A percentile compares a stretch with the other conserved stretches of the same genome.
phyloP scores from a whole-genome alignment of 2,329 filamentous ascomycete genomes.

The Verticillium albo-atrum region DNA sequence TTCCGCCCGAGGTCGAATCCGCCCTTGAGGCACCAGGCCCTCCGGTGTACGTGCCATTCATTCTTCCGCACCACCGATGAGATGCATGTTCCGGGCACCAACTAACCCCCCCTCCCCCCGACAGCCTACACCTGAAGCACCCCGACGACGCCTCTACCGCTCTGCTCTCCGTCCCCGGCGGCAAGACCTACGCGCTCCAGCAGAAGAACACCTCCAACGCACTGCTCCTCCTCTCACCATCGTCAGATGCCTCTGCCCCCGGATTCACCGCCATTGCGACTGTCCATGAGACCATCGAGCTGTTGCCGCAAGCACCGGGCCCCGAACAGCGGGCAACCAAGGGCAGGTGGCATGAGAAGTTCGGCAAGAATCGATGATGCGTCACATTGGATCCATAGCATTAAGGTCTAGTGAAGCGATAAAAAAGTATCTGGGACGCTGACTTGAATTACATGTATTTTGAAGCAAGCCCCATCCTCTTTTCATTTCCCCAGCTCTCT shows the following conservation, averaged over 20 bases:
- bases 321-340: constrained; percentile 15
- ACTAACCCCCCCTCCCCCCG: constrained; percentile 25
- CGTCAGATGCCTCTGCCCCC: constrained; percentile 9
- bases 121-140: constrained; percentile 1
- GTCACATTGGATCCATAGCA: background rate
- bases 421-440: too few relatives aligned
- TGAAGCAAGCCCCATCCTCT: too few relatives aligned
- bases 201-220: constrained; percentile 67
- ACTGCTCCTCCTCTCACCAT: constrained; percentile 49
- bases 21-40: constrained; percentile 50
- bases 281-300: constrained; percentile 58
- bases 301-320: constrained; percentile 33
- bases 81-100: background rate
- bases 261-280: constrained; percentile 48
- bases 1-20: constrained; percentile 53
- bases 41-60: constrained; percentile 39
- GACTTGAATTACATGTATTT: too few relatives aligned
- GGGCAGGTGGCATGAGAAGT: constrained; percentile 59
- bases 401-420: too few relatives aligned
- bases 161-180: background rate
- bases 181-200: constrained; percentile 51
- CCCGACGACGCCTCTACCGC: background rate
- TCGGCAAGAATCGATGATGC: constrained; percentile 39
- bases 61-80: background rate
- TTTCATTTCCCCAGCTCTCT: too few relatives aligned